A percentile compares a stretch with the other conserved stretches of the same genome.
phyloP scores from a whole-genome alignment of 352 stramenopile species.

The Blastocystis sp. region DNA sequence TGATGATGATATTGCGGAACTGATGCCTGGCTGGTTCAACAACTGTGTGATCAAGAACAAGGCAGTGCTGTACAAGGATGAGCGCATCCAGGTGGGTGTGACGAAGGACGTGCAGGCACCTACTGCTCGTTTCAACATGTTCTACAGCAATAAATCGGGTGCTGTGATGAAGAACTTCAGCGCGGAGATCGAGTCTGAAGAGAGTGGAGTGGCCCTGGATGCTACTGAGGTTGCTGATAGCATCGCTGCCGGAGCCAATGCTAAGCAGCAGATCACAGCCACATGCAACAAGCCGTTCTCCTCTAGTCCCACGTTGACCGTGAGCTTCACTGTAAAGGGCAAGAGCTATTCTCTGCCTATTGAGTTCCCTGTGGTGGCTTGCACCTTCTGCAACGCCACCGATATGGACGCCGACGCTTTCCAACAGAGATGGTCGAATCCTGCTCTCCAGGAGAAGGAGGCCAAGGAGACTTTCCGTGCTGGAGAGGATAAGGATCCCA shows the following conservation, averaged over 20 bases:
- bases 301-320: slow-evolving; percentile 16
- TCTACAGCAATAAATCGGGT: slow-evolving; percentile 86
- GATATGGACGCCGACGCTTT: slow-evolving; percentile 58
- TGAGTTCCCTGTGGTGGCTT: slow-evolving; percentile 45
- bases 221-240: slow-evolving; percentile 11
- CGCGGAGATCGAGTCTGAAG: slow-evolving; percentile 15
- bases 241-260: slow-evolving; percentile 43
- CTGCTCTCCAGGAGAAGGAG: slow-evolving; percentile 48
- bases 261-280: slow-evolving; percentile 56
- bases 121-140: slow-evolving; percentile 85
- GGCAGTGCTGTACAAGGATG: slow-evolving; percentile 83
- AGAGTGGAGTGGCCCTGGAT: slow-evolving; percentile 32
- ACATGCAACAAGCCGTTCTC: slow-evolving; percentile 49
- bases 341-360: slow-evolving; percentile 48
- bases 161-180: slow-evolving; percentile 75
- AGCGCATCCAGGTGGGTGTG: slow-evolving; percentile 84
- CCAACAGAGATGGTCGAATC: slow-evolving; percentile 49
- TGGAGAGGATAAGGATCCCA: slow-evolving; percentile 35
- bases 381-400: slow-evolving; percentile 34
- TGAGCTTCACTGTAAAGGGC: slow-evolving; percentile 52
- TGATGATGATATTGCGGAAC: slow-evolving; percentile 27
- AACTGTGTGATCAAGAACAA: slow-evolving; percentile 81
- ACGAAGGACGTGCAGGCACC: slow-evolving; percentile 83
- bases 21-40: slow-evolving; percentile 70
- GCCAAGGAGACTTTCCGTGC: slow-evolving; percentile 53